A percentile compares a stretch with the other conserved stretches of the same genome.
Conservation (phyloP, 352 stramenopile genomes). For the Globisporangium mamillatum region DNA sequence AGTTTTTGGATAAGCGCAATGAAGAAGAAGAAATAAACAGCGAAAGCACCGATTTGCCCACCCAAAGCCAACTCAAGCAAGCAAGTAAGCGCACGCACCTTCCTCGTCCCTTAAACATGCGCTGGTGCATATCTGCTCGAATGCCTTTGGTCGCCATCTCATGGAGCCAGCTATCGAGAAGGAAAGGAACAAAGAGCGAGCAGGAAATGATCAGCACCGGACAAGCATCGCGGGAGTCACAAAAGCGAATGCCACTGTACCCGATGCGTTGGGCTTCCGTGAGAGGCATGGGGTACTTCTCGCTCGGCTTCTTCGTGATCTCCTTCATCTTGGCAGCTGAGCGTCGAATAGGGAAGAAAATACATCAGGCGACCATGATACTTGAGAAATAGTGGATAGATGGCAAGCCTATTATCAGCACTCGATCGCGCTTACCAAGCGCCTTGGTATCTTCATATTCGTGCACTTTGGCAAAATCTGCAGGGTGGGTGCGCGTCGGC, state of each 20-base stretch:
- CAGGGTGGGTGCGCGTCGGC: conserved; percentile 68
- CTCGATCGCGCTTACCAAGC: conserved; percentile 31
- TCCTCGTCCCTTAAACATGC: conserved; percentile 80
- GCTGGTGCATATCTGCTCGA: conserved; percentile 67
- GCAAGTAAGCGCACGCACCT: conserved; percentile 33
- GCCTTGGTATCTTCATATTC: conserved; percentile 51
- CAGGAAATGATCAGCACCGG: not conserved
- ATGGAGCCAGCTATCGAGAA: conserved; percentile 58
- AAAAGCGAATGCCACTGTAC: conserved; percentile 16
- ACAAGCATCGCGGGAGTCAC: not conserved
- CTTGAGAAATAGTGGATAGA: no score
- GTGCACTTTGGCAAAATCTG: conserved; percentile 60
- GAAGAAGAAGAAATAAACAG: conserved; percentile 1
- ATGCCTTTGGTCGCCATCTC: conserved; percentile 66
- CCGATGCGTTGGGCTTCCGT: conserved; percentile 77
- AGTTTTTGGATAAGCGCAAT: conserved; percentile 7
- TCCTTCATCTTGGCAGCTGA: conserved; percentile 59
- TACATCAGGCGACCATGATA: not conserved
- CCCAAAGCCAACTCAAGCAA: not conserved
- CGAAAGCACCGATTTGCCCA: not conserved
- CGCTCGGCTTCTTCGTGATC: conserved; percentile 60
- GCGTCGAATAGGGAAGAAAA: not conserved
- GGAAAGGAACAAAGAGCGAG: not conserved
- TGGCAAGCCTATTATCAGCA: not conserved
- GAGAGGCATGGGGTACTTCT: conserved; percentile 61